These are phyloP conservation scores for Fragaria nilgerrensis DNA, from an alignment of 306 rosid genomes.

Conservation along the genomic window DNA sequence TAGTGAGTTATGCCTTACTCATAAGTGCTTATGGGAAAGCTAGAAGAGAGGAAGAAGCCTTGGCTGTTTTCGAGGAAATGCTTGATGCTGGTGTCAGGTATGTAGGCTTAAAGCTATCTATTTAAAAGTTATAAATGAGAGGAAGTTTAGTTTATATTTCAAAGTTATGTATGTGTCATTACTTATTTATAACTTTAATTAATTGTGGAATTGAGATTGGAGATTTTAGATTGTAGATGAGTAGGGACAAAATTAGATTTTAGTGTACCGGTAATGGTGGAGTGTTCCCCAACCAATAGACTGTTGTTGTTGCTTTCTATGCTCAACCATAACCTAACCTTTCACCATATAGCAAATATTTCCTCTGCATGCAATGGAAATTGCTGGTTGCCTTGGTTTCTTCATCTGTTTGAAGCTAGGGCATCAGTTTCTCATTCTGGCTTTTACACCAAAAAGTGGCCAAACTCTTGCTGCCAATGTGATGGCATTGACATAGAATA, in stretches of 20 bases:
- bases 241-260: neutral
- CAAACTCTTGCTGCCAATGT: neutral
- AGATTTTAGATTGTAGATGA: neutral
- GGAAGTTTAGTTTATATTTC: neutral
- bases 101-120: slow-evolving; percentile 12
- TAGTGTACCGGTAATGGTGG: neutral
- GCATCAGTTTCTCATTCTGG: neutral
- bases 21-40: slow-evolving; percentile 93
- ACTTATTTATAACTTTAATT: neutral
- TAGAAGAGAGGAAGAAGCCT: slow-evolving; percentile 93
- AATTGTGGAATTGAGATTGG: neutral
- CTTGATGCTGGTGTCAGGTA: slow-evolving; percentile 96
- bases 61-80: slow-evolving; percentile 98
- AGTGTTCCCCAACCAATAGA: neutral
- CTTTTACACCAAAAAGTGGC: neutral
- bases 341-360: neutral
- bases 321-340: neutral
- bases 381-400: slow-evolving; percentile 3
- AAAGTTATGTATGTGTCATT: neutral
- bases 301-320: neutral
- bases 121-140: neutral
- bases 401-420: neutral
- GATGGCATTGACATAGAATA: slow-evolving; percentile 9
- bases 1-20: slow-evolving; percentile 88
- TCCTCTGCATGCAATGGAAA: neutral